These are phyloP conservation scores for Aphanomyces invadans DNA, from an alignment of 352 stramenopile genomes.

Conservation along the genomic window DNA sequence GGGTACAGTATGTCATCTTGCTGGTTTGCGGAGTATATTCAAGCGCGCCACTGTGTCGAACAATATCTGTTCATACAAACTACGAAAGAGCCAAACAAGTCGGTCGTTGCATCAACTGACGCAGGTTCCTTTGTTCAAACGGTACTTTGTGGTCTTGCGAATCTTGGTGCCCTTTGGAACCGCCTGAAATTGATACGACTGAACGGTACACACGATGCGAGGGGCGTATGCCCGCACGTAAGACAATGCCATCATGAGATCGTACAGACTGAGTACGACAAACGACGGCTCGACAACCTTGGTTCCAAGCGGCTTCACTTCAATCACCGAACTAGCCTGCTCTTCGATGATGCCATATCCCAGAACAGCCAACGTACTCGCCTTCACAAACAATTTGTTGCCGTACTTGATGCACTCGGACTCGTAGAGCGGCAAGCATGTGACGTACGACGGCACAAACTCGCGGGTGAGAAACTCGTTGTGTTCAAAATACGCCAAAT, in stretches of 20 bases:
- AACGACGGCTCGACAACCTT: not conserved
- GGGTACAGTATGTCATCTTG: too few species aligned
- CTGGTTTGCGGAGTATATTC: too few species aligned
- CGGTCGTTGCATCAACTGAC: constrained; percentile 9
- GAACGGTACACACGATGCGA: not conserved
- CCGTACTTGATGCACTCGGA: not conserved
- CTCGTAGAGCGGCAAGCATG: not conserved
- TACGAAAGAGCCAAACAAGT: too few species aligned
- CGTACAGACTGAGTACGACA: not conserved
- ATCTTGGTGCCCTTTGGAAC: not conserved
- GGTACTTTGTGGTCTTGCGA: not conserved
- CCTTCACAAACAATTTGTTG: not conserved
- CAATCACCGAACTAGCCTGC: not conserved
- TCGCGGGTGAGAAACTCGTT: not conserved
- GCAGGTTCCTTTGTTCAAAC: not conserved
- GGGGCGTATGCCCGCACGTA: not conserved
- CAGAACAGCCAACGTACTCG: not conserved
- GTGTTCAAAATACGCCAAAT: not conserved
- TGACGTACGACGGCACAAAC: constrained; percentile 1
- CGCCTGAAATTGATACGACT: not conserved
- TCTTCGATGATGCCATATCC: not conserved
- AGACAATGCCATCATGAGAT: not conserved
- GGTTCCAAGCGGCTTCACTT: not conserved
- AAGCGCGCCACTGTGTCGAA: too few species aligned
- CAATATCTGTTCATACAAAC: too few species aligned